phyloP scores from a whole-genome alignment of 139 green algal genomes.

The Diplosphaera chodatii region DNA sequence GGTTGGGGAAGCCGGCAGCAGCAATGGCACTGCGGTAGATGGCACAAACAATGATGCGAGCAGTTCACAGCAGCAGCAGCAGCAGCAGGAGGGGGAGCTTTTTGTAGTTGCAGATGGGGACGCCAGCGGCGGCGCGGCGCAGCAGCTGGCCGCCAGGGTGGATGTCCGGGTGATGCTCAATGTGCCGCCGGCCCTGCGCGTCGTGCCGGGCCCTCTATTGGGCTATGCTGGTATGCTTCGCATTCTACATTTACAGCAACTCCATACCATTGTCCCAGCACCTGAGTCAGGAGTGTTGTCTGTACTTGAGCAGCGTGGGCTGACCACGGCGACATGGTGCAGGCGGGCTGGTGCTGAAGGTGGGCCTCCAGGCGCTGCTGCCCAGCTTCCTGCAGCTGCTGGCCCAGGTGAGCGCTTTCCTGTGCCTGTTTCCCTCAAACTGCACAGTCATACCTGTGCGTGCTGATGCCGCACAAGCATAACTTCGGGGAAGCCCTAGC shows the following conservation, averaged over 20 bases:
- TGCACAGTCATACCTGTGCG: no score
- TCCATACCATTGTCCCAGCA: no score
- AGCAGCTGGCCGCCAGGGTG: background rate
- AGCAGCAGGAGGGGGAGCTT: background rate
- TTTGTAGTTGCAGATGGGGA: no score
- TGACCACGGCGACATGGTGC: no score
- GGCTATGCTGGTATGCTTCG: background rate
- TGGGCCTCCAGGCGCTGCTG: background rate
- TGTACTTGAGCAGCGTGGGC: no score
- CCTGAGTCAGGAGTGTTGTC: no score
- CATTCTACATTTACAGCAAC: no score
- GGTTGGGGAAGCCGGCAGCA: no score
- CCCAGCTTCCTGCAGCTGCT: conserved; percentile 1
- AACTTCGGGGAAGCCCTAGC: no score
- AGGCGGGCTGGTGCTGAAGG: background rate
- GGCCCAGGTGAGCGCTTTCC: background rate
- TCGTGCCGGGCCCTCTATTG: background rate
- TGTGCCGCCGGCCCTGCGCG: background rate
- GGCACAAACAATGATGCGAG: background rate
- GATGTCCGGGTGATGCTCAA: background rate
- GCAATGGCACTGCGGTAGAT: background rate
- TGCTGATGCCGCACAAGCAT: background rate
- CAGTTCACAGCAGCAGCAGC: background rate
- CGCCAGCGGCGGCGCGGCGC: no score
- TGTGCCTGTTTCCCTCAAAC: no score